Evolutionary conservation across 1,139 yeast species (phyloP), one percentile per base, ranked within the genome.

Genomic region (Sugiyamaella xylanicola): DNA sequence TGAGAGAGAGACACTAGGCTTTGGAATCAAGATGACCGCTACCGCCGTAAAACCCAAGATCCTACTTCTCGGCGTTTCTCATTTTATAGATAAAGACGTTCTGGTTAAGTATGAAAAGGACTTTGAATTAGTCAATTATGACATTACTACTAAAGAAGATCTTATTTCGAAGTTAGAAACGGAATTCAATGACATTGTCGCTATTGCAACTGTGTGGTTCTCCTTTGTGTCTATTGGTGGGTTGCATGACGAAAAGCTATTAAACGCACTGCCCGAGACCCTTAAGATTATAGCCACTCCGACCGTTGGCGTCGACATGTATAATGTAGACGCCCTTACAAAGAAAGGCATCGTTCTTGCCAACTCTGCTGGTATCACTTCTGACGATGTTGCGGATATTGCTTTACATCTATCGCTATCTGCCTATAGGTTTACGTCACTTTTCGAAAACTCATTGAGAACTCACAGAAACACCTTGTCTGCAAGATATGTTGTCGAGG

Each of bases 361-460:
- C 60, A 85, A 88, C 68, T 84, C 83, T 19, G 72, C 69, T 2
- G 68, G 67, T 0, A 72, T 77, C 43, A 82, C 88, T 0, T 81
- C 86, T 2, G 81, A 76, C 51, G 87, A 89, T 9, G 96, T 89
- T 16, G 90, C 95, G 0, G 96, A 89, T 63, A 71, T 84, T 58
- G 95, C 85, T 0, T 71, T 87, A 49, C 80, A 77, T 65, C 77
- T 85, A 62, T 72, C 88, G 0, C 70, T 87, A 58, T 75, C 81
- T 41, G 79, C 86, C 32, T 86, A 85, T 72, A 76, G 96, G 61
- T 78, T 80, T 71, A 83, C 85, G 59, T 72, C 79, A 2, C 69
- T 78, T 19, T 82, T 81, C 68, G 83, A 80, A 59, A 66, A 69
- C 13, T 68, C 74, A 22, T 72, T 84, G 48, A 71, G 76, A 50